Base-by-base conservation (phyloP, 73 alveolate genomes). In the Paramecium caudatum region DNA sequence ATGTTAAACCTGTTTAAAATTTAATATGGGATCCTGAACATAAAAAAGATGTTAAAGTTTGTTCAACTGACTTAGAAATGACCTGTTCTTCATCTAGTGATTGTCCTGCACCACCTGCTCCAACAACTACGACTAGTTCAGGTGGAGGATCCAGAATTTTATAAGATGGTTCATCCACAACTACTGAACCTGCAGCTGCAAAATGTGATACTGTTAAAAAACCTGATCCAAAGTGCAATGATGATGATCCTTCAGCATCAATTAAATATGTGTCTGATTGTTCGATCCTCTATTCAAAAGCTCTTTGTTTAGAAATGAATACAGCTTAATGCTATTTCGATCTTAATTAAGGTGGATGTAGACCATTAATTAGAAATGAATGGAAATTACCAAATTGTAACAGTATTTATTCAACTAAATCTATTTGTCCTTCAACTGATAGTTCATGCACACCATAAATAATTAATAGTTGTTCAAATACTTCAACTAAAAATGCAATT, bases 311-410 rank as follows among this genome's bases (percentile, higher is more conserved):
- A 74, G 88, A 74, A 74, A 27, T 74, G 47, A 37, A 6, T 23
- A 16, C 7, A 0, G 32, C 7, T 15, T 0, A 16, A 10, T 74
- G 88, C 32, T 74, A 27, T 13, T 74, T 74, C 55, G 88, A 74
- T 17, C 43, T 74, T 19, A 41, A 74, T 39, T 74, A 30, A 27
- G 88, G 88, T 41, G 88, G 88, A 1, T 74, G 88, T 13, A 37
- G 43, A 1, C 32, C 68, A n/a, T 1, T 74, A 16, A 1, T 47
- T 41, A 39, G 45, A 30, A 74, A 43, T 12, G 88, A 74, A 41
- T 21, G 84, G 16, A 68, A 34, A 37, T 68, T 68, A 68, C n/a
- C 80, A 4, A 55, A 43, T 55, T 55, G 80, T 55, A 43, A 55
- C 3, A 23, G n/a, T 55, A 43, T 55, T 55, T 55, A 55, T 55